phyloP scores from a whole-genome alignment of 768 basidiomycete species.

The Pleurotus cornucopiae region DNA sequence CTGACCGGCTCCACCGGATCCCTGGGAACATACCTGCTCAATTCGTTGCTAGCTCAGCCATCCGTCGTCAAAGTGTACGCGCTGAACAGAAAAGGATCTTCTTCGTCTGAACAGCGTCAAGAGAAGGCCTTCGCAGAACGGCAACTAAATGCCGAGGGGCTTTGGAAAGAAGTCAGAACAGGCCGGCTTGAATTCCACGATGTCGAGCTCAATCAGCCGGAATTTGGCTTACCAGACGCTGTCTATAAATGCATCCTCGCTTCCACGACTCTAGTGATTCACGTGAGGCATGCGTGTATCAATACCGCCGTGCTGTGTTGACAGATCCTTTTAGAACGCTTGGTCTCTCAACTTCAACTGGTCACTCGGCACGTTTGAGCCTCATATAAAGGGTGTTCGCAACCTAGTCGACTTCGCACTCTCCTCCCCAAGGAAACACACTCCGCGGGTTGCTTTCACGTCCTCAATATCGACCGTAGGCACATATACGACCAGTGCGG shows the following conservation, averaged over 20 bases:
- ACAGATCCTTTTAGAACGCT: not conserved
- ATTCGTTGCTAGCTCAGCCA: conserved; percentile 1
- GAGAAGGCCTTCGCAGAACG: not conserved
- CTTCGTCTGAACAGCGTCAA: not conserved
- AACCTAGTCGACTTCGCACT: not conserved
- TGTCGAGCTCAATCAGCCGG: not conserved
- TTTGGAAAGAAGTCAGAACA: not conserved
- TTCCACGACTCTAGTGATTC: not conserved
- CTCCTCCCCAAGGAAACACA: conserved; percentile 6
- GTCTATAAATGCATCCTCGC: not conserved
- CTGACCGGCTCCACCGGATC: conserved; percentile 18
- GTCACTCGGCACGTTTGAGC: not conserved
- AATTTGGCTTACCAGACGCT: not conserved
- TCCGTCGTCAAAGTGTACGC: conserved; percentile 16
- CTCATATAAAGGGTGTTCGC: not conserved
- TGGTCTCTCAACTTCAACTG: conserved; percentile 3
- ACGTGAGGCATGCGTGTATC: not conserved
- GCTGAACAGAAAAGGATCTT: conserved; percentile 12
- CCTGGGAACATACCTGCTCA: conserved; percentile 14
- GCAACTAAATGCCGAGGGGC: not conserved
- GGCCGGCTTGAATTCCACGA: conserved; percentile 2
- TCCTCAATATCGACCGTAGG: not conserved
- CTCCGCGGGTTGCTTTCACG: conserved; percentile 22
- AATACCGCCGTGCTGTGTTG: not conserved
- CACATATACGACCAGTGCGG: not conserved